These are phyloP conservation scores for Aspergillus coremiiformis DNA, from an alignment of 495 filamentous ascomycete genomes.

Conservation along the genomic window DNA sequence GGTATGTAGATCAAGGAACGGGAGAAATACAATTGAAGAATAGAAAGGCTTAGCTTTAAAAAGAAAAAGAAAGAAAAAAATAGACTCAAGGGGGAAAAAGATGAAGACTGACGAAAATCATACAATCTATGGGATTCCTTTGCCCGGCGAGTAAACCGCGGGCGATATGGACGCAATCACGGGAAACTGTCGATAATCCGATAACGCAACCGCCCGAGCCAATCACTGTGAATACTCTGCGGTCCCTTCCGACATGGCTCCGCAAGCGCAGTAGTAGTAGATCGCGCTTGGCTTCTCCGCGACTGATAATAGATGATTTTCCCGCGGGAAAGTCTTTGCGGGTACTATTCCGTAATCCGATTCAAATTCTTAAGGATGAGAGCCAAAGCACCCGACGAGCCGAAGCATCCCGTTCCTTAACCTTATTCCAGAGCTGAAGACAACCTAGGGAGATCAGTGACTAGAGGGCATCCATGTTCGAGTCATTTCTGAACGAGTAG, in stretches of 20 bases:
- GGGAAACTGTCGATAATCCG: constrained; percentile 14
- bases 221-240: neutral
- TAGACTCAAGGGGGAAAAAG: neutral
- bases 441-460: too few relatives aligned
- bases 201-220: constrained; percentile 9
- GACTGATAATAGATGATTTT: constrained; percentile 2
- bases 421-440: too few relatives aligned
- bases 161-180: constrained; percentile 5
- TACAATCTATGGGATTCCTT: neutral
- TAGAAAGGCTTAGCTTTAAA: neutral
- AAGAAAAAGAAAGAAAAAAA: neutral
- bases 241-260: neutral
- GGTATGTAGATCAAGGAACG: constrained; percentile 21
- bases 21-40: constrained; percentile 11
- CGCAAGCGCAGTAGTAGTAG: neutral
- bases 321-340: constrained; percentile 18
- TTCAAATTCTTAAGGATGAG: too few relatives aligned
- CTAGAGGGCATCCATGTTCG: too few relatives aligned
- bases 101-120: neutral
- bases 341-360: too few relatives aligned
- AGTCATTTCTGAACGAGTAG: too few relatives aligned
- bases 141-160: constrained; percentile 9
- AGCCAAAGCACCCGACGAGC: too few relatives aligned
- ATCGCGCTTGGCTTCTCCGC: neutral
- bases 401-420: too few relatives aligned